Base-by-base conservation (phyloP, 1,284 basidiomycete genomes). In the Cryptococcus floricola region DNA sequence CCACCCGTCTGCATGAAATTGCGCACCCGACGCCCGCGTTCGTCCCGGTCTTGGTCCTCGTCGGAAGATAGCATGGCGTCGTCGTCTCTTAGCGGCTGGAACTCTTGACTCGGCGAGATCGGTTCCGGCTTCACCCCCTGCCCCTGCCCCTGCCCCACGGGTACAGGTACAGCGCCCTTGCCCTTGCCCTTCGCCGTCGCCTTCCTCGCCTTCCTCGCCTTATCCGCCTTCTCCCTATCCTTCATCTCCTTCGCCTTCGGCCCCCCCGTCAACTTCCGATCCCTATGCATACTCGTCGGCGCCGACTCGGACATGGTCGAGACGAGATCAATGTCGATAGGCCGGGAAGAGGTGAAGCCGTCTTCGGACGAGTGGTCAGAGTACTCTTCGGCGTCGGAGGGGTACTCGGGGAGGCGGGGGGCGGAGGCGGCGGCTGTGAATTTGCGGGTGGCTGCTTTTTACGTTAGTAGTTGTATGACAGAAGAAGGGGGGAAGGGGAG, bases 351-450 rank as follows among this genome's bases (percentile, higher is more conserved):
- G 9, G 50, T 10, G 69, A 87, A 84, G 54, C 90, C 88, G 67
- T 92, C 90, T 25, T 87, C 85, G 63, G 92, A 90, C 12, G 89
- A 91, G 75, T 92, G 91, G 63, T 92, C 90, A n/a, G 89, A 91
- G 75, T 92, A 91, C 9, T 81, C 80, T 59, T 89, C 87, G 3
- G 79, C 83, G 27, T 64, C 62, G 23, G 62, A 56, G 79, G 80
- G 49, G 82, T 66, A n/a, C 77, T 57, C 7, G 82, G 79, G 1
- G 78, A 77, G 3, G 75, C 71, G 23, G 78, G 76, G 53, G 71
- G 42, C 72, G 38, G 79, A 7, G 50, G 53, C 48, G 9, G 55
- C 53, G 27, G 56, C 54, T 54, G 23, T 48, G n/a, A 48, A 48
- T 37, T 10, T 8, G 5, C 44, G n/a, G 7, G 18, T 23, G 4